A percentile compares a stretch with the other conserved stretches of the same genome.
phyloP scores from a whole-genome alignment of 1,284 basidiomycete species.

The Cutaneotrichosporon curvatum region DNA sequence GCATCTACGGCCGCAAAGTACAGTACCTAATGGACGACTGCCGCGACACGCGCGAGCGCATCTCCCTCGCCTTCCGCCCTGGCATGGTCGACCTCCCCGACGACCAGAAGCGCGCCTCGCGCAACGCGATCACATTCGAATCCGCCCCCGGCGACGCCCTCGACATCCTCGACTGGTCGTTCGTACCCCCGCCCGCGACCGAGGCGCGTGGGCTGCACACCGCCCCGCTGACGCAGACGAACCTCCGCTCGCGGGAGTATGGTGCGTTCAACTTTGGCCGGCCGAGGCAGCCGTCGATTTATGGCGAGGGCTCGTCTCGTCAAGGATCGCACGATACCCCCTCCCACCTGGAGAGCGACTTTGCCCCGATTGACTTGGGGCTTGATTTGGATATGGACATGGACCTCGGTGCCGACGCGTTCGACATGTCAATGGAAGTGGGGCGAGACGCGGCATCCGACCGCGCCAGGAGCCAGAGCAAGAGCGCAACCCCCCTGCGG shows the following conservation, averaged over 20 bases:
- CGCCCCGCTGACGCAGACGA: conserved; percentile 20
- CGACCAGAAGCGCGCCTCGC: conserved; percentile 79
- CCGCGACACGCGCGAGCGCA: conserved; percentile 89
- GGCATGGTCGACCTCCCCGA: conserved; percentile 90
- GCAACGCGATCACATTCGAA: conserved; percentile 54
- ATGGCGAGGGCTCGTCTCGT: conserved; percentile 33
- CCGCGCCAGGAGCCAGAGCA: conserved; percentile 22
- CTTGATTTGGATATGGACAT: conserved; percentile 52
- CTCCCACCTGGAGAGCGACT: conserved; percentile 72
- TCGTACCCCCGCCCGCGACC: conserved; percentile 11
- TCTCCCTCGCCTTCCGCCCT: conserved; percentile 92
- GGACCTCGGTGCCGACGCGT: conserved; percentile 62
- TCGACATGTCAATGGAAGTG: conserved; percentile 53
- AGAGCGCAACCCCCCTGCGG: background rate
- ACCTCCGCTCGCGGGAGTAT: conserved; percentile 32
- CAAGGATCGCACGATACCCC: conserved; percentile 35
- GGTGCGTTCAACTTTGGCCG: conserved; percentile 43
- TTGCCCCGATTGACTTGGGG: conserved; percentile 45
- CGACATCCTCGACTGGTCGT: conserved; percentile 41
- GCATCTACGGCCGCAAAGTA: conserved; percentile 95
- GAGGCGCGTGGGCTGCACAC: conserved; percentile 16
- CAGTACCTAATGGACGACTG: conserved; percentile 97
- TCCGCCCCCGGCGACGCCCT: conserved; percentile 16
- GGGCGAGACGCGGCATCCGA: conserved; percentile 59
- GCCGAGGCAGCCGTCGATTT: conserved; percentile 45